Base-by-base conservation (phyloP, 768 basidiomycete species). In the Lactifluus subvellereus region DNA sequence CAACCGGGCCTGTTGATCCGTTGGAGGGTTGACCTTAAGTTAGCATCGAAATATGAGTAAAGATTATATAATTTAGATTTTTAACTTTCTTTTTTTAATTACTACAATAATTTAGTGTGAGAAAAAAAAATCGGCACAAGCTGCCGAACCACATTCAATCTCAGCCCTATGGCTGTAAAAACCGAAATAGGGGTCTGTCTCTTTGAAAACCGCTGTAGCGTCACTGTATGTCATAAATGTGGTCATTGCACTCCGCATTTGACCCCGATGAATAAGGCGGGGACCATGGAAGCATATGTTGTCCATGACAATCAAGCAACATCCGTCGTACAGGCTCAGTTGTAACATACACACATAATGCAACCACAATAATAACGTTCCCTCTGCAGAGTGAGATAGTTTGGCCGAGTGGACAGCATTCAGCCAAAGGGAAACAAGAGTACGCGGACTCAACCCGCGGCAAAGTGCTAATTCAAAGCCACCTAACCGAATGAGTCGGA, bases 401-500 rank as follows among this genome's bases (percentile, higher is more conserved):
- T 16, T 35, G n/a, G 45, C 37, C 18, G 16, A 48, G n/a, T 40
- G 37, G 37, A 40, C 18, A 16, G 18, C 52, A 20, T 40, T 42
- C 22, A 52, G 11, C 32, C 51, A 52, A 42, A 9, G 32, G 33
- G 8, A 6, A 7, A 27, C 13, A n/a, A 22, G 14, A n/a, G 16
- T 2, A 42, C 8, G 20, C 38, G 56, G 8, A 37, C 37, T 55
- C 60, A 35, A 38, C 20, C 18, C n/a, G 53, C 7, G 11, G 37
- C n/a, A 40, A 50, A 35, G 47, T 38, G 35, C 40, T 63, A 43
- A 51, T 55, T 45, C 38, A 38, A 54, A 43, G 58, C 30, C 7
- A 47, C 54, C 62, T 64, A 60, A 54, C 52, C 58, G 59, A 40
- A 54, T 33, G 33, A 35, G 30, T 56, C 38, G 52, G 22, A 48